Conservation (phyloP, 441 rosid genomes). For the Melastoma candidum region DNA sequence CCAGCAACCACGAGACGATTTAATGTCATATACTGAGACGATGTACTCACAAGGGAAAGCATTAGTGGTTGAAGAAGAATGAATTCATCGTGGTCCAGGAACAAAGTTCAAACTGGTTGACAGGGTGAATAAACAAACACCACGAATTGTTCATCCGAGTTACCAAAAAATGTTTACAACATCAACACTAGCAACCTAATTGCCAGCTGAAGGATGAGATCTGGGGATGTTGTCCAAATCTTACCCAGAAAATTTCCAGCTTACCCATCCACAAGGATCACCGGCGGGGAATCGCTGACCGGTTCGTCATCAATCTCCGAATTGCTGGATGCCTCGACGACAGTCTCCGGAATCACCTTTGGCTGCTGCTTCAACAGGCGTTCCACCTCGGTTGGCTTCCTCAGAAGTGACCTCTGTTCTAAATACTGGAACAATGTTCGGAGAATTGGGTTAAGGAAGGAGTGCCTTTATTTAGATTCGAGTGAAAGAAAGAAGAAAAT, state of each 20-base stretch:
- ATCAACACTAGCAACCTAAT: too few relatives aligned
- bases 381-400: conserved; percentile 32
- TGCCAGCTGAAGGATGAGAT: too few relatives aligned
- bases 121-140: too few relatives aligned
- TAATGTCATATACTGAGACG: too few relatives aligned
- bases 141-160: too few relatives aligned
- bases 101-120: too few relatives aligned
- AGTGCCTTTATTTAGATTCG: neutral
- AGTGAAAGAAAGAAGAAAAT: neutral
- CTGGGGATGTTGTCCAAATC: too few relatives aligned
- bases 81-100: too few relatives aligned
- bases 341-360: conserved; percentile 28
- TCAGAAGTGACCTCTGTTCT: conserved; percentile 29
- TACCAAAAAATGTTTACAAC: too few relatives aligned
- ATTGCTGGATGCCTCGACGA: conserved; percentile 16
- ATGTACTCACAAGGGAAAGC: too few relatives aligned
- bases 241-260: conserved; percentile 6
- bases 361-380: conserved; percentile 36
- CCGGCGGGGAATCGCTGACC: neutral
- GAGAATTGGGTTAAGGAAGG: conserved; percentile 26
- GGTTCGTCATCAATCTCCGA: conserved; percentile 11
- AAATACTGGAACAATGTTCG: conserved; percentile 26
- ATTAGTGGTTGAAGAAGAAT: too few relatives aligned
- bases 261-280: neutral
- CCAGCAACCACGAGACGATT: too few relatives aligned